Base-by-base conservation (phyloP, 2,329 filamentous ascomycete species). In the Aspergillus sp. region DNA sequence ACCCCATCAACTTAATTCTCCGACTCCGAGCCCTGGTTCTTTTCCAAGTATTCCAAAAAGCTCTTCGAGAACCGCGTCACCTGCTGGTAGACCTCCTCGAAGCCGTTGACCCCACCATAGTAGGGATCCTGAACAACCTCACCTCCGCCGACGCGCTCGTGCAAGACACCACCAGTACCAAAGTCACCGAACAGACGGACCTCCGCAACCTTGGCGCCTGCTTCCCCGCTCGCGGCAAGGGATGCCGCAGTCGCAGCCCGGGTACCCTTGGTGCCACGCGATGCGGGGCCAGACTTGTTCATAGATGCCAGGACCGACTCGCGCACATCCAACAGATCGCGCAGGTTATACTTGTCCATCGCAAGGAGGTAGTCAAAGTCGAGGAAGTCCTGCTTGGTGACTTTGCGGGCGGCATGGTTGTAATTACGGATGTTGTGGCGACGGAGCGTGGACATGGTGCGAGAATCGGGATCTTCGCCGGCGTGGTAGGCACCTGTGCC, bases 301-400 rank as follows among this genome's bases (percentile, higher is more conserved):
- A 84, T 86, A 32, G 69, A 67, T 13, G 66, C 61, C 19, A 81
- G 75, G 36, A 84, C 81, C n/a, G 77, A 76, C 8, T 83, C 80
- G 66, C 84, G 85, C 66, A 85, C 81, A 61, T 86, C 81, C 69
- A 87, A 75, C 60, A 96, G 78, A 70, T 96, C 86, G 8, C 83
- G 81, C 48, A 96, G 80, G 74, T 98, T 98, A 49, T 87, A 86
- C 52, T 86, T 82, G 73, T 99, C 95, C 95, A 99, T 99, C 62
- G 91, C 93, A 59, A 99, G 88, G 62, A 99, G 88, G 78, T 96
- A 98, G 77, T 98, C 92, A 71, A 97, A 98, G 15, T 84, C 83
- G 58, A 87, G 80, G 69, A 98, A 96, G 77, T 99, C 95, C 54
- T 84, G 83, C 1, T 82, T 77, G 75, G 77, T 74, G 74, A 96